Base-by-base conservation (phyloP, 2,329 filamentous ascomycete genomes). In the Xenosphaeropsis pyriputrescens region DNA sequence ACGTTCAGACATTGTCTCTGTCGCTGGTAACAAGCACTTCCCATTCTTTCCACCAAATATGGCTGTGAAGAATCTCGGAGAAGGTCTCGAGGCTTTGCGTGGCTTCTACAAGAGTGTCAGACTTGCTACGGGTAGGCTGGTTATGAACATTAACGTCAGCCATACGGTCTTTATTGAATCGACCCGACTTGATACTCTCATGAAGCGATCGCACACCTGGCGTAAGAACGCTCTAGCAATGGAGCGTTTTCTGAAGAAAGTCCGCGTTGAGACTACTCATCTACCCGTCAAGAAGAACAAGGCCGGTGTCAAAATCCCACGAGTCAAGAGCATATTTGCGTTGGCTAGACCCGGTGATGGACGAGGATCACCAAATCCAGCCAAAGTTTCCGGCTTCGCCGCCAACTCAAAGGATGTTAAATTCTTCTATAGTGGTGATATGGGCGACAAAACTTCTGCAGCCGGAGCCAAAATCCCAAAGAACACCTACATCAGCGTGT, bases 101-200 rank as follows among this genome's bases (percentile, higher is more conserved):
- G 76, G 76, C 0, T 80, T 71, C 53, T 79, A 70, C 48, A 60
- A 72, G 9, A 78, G 72, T 47, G 68, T 75, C 19, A 69, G 76
- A 5, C 65, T 70, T 2, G 67, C 71, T 2, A 69, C 71, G 12
- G 65, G 63, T 30, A 63, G 73, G 3, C 57, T 79, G 4, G 50
- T 80, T 1, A 52, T 79, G 11, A 80, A 81, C 40, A 58, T 79
- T 3, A 76, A 80, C 41, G 72, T 79, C 18, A 70, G 70, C 7
- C 68, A 68, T 33, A 62, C 64, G 2, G 70, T 72, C 0, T 78
- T 74, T 47, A 75, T 73, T 52, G 61, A 69, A 44, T 47, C 60
- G 2, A 60, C 60, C 1, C 52, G 56, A 2, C 51, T 76, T 15
- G 39, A 36, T 3, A 26, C 45, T 0, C 39, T 68, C 1, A 60